Base-by-base conservation (phyloP, 306 rosid genomes). In the Cucumis melo region DNA sequence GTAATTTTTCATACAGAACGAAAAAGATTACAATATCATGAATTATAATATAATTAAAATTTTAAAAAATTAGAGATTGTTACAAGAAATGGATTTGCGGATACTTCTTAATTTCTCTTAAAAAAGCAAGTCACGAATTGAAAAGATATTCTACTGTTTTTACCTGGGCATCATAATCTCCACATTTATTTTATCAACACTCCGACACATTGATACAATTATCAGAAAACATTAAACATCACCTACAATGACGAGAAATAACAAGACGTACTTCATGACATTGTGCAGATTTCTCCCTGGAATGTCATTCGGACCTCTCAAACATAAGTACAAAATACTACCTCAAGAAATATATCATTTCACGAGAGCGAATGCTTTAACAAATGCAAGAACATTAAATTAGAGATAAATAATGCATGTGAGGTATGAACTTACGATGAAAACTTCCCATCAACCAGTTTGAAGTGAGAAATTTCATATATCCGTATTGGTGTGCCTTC, bases 381-480 rank as follows among this genome's bases (percentile, higher is more conserved):
- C 57, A 71, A 48, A 71, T 20, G 76, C 8, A 21, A 16, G n/a
- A 68, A 71, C 57, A 15, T 48, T 8, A 24, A 48, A 16, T 24
- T 16, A 73, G 46, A 27, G 29, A 73, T 23, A 50, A 36, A 73
- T 51, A 21, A 51, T 51, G 44, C 27, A 73, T 51, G 34, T 46
- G 6, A 48, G 53, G 20, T 58, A 39, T 58, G 63, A 51, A 92
- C 99, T 92, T 90, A 95, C 99, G 98, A 90, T 53, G 99, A 95
- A 84, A 95, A 95, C 86, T 95, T 95, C 68, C 99, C 99, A 81
- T 95, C 99, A 54, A 95, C 98, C 88, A 95, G 83, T 86, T 86
- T 90, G 91, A 89, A 92, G 55, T 80, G 96, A 54, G 98, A 92
- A 62, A 87, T 92, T 67, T 95, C 93, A 58, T 83, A 86, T 78